A percentile compares a stretch with the other conserved stretches of the same genome.
These are phyloP conservation scores for Alternaria arborescens DNA, from an alignment of 2,329 filamentous ascomycete genomes.

Conservation along the genomic window DNA sequence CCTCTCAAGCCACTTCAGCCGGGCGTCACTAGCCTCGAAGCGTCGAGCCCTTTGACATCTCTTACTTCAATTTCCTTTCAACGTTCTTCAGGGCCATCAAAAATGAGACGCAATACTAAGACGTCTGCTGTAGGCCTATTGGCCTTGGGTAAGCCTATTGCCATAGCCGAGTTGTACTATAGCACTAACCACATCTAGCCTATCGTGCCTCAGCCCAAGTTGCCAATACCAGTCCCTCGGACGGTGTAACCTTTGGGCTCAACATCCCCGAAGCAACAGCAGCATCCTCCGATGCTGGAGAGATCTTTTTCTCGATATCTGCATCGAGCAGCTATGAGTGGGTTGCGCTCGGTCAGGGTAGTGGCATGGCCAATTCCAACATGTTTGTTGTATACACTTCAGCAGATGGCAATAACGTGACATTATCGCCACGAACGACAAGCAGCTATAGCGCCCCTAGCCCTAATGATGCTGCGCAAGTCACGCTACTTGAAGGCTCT, in stretches of 20 bases:
- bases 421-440: conserved; percentile 62
- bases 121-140: conserved; percentile 31
- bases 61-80: conserved; percentile 7
- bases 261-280: conserved; percentile 63
- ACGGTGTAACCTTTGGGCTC: conserved; percentile 58
- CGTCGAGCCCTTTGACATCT: conserved; percentile 1
- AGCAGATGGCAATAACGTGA: conserved; percentile 62
- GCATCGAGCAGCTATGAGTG: conserved; percentile 63
- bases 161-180: neutral
- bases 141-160: conserved; percentile 36
- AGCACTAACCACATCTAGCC: conserved; percentile 33
- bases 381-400: conserved; percentile 69
- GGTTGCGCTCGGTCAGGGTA: conserved; percentile 66
- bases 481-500: conserved; percentile 62
- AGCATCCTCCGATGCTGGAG: conserved; percentile 59
- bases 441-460: conserved; percentile 56
- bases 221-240: conserved; percentile 37
- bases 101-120: conserved; percentile 22
- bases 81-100: conserved; percentile 2
- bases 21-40: neutral
- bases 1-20: neutral
- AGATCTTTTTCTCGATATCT: conserved; percentile 67
- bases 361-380: conserved; percentile 62
- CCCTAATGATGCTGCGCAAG: conserved; percentile 53
- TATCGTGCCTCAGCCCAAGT: conserved; percentile 42